Percentiles rank a stretch among this genome's conserved stretches.
phyloP scores from a whole-genome alignment of 352 stramenopile species.

The Thalassiosira mediterranea region DNA sequence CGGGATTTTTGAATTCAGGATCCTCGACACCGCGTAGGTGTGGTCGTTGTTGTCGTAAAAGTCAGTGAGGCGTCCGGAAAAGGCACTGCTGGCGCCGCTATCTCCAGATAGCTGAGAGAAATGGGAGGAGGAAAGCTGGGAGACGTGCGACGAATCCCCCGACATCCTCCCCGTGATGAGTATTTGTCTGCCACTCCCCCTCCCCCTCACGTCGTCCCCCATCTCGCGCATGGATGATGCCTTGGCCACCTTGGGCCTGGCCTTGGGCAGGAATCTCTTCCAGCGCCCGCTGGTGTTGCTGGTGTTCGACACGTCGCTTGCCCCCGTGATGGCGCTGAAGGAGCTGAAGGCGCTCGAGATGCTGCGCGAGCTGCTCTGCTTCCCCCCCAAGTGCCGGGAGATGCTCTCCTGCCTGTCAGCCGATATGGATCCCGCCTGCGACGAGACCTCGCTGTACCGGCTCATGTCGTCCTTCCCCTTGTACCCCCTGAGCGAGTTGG shows the following conservation, averaged over 20 bases:
- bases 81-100: neutral
- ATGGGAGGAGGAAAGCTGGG: too few relatives aligned
- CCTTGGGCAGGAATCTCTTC: neutral
- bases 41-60: conserved; percentile 24
- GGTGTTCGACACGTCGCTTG: neutral
- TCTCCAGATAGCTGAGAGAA: too few relatives aligned
- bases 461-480: neutral
- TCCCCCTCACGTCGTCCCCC: too few relatives aligned
- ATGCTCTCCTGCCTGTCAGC: conserved; percentile 4
- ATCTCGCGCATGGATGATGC: neutral
- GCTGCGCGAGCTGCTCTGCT: neutral
- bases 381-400: neutral
- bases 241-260: neutral
- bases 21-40: neutral
- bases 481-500: neutral
- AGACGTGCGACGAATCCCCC: too few relatives aligned
- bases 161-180: too few relatives aligned
- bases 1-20: neutral
- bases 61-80: neutral
- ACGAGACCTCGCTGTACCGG: neutral
- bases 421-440: neutral
- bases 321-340: neutral
- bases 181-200: too few relatives aligned
- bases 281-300: neutral
- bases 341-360: conserved; percentile 12